A percentile compares a stretch with the other conserved stretches of the same genome.
Evolutionary conservation across 306 rosid genomes (phyloP).

Genomic region (Elaeagnus macrophylla): DNA sequence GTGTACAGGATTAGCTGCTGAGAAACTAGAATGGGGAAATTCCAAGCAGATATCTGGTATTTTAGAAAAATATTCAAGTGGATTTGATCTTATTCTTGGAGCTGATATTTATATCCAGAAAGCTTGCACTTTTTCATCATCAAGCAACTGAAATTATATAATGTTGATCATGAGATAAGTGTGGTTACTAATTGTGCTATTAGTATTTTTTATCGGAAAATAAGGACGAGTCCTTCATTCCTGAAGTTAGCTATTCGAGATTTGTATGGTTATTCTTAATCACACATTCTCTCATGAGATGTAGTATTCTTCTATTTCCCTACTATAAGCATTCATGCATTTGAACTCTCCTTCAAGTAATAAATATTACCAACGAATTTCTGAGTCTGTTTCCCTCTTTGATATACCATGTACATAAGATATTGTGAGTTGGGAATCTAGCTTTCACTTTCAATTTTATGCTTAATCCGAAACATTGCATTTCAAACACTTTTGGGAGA

Average conservation of each 20-base stretch:
- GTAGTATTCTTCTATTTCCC: neutral
- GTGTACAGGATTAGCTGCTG: conserved; percentile 55
- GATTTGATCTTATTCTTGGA: conserved; percentile 81
- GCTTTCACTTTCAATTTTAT: neutral
- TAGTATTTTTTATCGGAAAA: neutral
- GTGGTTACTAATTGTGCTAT: neutral
- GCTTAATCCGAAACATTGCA: neutral
- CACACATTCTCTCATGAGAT: neutral
- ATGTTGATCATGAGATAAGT: neutral
- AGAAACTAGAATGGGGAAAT: conserved; percentile 91
- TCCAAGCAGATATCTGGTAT: conserved; percentile 50
- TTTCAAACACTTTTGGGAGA: neutral
- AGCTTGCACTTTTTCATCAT: conserved; percentile 8
- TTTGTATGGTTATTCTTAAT: neutral
- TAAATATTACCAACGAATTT: no score
- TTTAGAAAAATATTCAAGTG: conserved; percentile 47
- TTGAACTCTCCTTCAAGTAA: neutral
- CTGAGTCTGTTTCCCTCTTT: no score
- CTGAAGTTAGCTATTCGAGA: neutral
- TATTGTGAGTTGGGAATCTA: neutral
- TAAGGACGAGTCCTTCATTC: neutral
- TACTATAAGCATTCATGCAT: neutral
- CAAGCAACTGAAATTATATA: neutral
- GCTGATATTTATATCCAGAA: conserved; percentile 88
- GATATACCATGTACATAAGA: neutral